These are phyloP conservation scores for Carallia pectinifolia DNA, from an alignment of 345 rosid species.

Conservation along the genomic window DNA sequence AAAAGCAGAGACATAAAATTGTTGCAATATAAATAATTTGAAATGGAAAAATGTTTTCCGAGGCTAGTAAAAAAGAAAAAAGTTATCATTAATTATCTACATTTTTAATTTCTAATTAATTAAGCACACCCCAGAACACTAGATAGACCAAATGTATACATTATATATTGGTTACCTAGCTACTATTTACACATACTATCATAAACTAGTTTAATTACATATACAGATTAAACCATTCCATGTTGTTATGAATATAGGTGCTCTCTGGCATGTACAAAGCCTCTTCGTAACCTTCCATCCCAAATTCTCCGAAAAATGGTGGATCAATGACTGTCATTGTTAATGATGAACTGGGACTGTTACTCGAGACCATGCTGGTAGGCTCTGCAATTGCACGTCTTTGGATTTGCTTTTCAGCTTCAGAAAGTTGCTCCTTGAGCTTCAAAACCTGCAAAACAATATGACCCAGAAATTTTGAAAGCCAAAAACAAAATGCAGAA, in stretches of 20 bases:
- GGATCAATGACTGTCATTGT: conserved; percentile 42
- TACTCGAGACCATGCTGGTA: conserved; percentile 39
- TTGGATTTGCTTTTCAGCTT: conserved; percentile 53
- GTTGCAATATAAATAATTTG: too few species aligned
- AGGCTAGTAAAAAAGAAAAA: too few species aligned
- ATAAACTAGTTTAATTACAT: background rate
- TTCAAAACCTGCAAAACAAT: conserved; percentile 43
- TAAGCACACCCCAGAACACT: background rate
- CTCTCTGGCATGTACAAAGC: conserved; percentile 41
- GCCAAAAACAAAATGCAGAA: too few species aligned
- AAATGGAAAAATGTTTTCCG: too few species aligned
- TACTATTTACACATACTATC: background rate
- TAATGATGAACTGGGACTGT: conserved; percentile 53
- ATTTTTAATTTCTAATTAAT: background rate
- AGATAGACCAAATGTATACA: background rate
- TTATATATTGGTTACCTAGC: background rate
- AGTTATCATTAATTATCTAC: background rate
- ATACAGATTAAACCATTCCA: conserved; percentile 54
- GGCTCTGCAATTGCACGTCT: conserved; percentile 43
- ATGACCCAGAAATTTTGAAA: background rate
- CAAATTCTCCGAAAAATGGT: conserved; percentile 46
- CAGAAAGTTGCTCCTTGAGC: conserved; percentile 46
- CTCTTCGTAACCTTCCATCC: conserved; percentile 41
- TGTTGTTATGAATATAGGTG: conserved; percentile 33
- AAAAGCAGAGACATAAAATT: too few species aligned